A percentile compares a stretch with the other conserved stretches of the same genome.
Conservation (phyloP, 2,329 filamentous ascomycete genomes). For the Claviceps cyperi region DNA sequence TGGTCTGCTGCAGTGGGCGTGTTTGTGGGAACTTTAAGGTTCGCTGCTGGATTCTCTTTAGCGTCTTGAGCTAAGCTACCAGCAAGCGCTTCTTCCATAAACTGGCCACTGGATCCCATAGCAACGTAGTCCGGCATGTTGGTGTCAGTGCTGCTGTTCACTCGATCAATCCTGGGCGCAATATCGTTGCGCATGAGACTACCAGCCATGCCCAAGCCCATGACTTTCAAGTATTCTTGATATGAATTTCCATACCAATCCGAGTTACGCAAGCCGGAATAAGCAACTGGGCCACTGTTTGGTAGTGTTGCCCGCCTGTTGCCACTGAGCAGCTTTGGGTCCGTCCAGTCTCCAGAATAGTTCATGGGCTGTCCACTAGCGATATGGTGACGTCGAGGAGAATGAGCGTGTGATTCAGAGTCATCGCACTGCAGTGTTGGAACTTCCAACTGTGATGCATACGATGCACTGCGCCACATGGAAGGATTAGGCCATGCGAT, state of each 20-base stretch:
- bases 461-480: constrained; percentile 47
- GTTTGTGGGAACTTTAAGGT: constrained; percentile 27
- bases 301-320: constrained; percentile 7
- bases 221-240: constrained; percentile 15
- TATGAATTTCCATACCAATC: constrained; percentile 14
- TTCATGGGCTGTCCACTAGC: neutral
- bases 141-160: constrained; percentile 23
- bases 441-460: constrained; percentile 26
- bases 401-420: constrained; percentile 47
- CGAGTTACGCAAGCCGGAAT: constrained; percentile 1
- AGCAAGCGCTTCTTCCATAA: constrained; percentile 4
- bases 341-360: neutral
- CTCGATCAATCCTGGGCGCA: constrained; percentile 6
- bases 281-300: neutral
- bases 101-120: constrained; percentile 4
- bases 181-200: constrained; percentile 4
- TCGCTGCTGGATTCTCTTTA: constrained; percentile 12
- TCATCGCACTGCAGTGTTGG: constrained; percentile 29
- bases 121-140: constrained; percentile 29
- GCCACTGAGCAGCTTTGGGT: neutral
- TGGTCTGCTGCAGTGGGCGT: constrained; percentile 21
- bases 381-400: constrained; percentile 31
- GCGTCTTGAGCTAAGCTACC: constrained; percentile 17
- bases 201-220: constrained; percentile 9
- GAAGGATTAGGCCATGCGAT: constrained; percentile 68